Evolutionary conservation across 345 rosid species (phyloP), one percentile per base, ranked within the genome.

Genomic region (Syzygium aqueum): DNA sequence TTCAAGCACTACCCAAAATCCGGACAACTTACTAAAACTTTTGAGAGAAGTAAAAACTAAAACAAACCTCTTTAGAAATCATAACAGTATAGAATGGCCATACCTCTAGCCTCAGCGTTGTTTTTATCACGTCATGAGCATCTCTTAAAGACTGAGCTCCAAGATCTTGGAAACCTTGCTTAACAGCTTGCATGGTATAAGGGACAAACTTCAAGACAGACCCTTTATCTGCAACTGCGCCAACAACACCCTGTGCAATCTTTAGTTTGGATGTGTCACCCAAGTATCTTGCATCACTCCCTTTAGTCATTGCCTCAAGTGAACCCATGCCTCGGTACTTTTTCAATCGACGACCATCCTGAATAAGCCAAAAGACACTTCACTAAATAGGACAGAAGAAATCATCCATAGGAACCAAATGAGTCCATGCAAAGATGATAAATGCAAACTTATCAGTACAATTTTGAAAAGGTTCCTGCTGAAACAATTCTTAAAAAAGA

Each of bases 161-260:
- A 63, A 96, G 95, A 90, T 97, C 99, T 92, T 97, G 99, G 87
- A 97, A 94, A 51, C 99, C 99, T 93, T 97, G 99, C 91, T 94
- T 97, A 85, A 95, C 99, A 23, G 99, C 99, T 90, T 97, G 99
- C 95, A 96, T 94, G 6, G 98, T 92, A 91, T 97, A 96, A 87
- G 99, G 99, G 86, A 95, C 77, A 85, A 95, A 90, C 90, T 94
- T 94, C 89, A 96, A 92, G 19, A 96, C 95, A 5, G 99, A 96
- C n/a, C 98, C 99, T 93, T 95, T 96, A 92, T 97, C 99, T 27
- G 95, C 94, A 85, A 97, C 98, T 52, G 98, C 94, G 89, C 99
- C 99, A 50, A 97, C 99, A 67, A 97, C 99, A 53, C 99, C 99
- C 91, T 96, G 98, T n/a, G 99, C 99, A 90, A 97, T 95, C 95